Base-by-base conservation (phyloP, 257 asterid genomes). In the Lycium ferocissimum region DNA sequence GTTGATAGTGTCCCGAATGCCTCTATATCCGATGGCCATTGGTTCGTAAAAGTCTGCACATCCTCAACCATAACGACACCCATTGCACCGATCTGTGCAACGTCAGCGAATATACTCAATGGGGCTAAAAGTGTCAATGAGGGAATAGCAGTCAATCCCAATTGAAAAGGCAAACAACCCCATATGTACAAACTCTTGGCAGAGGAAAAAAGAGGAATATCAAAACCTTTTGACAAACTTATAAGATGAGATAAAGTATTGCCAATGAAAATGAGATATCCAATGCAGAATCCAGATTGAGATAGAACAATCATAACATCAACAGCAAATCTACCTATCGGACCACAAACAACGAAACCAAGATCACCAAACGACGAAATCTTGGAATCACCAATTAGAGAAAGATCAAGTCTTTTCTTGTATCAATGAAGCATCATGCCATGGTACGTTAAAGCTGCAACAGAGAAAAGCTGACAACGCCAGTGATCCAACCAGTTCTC, bases 91-190 rank as follows among this genome's bases (percentile, higher is more conserved):
- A 86, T 38, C 9, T 86, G 84, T 5, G 84, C 85, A 4, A 78
- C 51, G 12, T 86, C 89, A 20, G 89, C 89, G 18, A 86, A 86
- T 14, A 86, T 86, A 57, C 86, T 86, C 89, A 86, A 37, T 2
- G 89, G 89, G 40, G 89, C 89, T 83, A 86, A 83, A 54, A 83
- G 80, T 9, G 89, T 86, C 49, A 86, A 83, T 9, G 89, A 76
- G 3, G 84, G 54, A 65, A 86, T 83, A 17, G 86, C 47, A 83
- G 81, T 83, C 7, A 86, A 78, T 1, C 86, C 89, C 82, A 86
- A 45, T 47, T 86, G 84, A 12, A 86, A 86, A 2, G 89, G 89
- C 35, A 86, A 83, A 79, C 89, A 83, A 83, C 80, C 85, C 89
- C 89, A 86, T 10, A 79, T 79, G 66, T 83, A 86, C 37, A 83